A percentile compares a stretch with the other conserved stretches of the same genome.
Evolutionary conservation across 345 rosid species (phyloP).

Genomic region (Lepidium africanum): DNA sequence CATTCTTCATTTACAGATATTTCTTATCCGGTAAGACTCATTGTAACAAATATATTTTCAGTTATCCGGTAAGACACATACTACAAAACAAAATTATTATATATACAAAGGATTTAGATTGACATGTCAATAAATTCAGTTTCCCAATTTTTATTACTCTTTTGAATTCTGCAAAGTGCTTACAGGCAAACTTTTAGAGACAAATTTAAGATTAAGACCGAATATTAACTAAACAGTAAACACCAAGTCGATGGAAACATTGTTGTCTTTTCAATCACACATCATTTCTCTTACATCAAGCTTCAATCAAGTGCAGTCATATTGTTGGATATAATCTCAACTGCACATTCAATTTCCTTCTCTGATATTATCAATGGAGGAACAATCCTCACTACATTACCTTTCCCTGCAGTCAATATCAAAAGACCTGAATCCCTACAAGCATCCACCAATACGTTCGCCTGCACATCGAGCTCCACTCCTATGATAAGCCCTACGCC

Average conservation of each 20-base stretch:
- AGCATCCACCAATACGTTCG: constrained; percentile 58
- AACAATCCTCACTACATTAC: constrained; percentile 76
- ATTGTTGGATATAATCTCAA: constrained; percentile 38
- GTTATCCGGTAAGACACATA: too few relatives aligned
- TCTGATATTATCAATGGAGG: constrained; percentile 80
- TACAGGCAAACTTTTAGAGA: too few relatives aligned
- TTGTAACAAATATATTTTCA: too few relatives aligned
- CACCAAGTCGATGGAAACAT: neutral
- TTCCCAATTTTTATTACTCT: too few relatives aligned
- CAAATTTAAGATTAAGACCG: neutral
- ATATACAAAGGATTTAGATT: too few relatives aligned
- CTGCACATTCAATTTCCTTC: constrained; percentile 61
- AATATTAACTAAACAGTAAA: neutral
- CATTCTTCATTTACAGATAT: too few relatives aligned
- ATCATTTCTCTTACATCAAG: neutral
- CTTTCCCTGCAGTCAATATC: constrained; percentile 75
- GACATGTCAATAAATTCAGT: too few relatives aligned
- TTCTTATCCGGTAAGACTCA: too few relatives aligned
- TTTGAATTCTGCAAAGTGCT: too few relatives aligned
- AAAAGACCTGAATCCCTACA: constrained; percentile 69
- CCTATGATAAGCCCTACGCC: constrained; percentile 81
- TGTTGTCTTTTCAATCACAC: neutral
- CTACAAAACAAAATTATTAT: too few relatives aligned
- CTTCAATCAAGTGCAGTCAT: constrained; percentile 28
- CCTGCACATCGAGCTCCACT: constrained; percentile 62